A percentile compares a stretch with the other conserved stretches of the same genome.
These are phyloP conservation scores for Marasmius fiardii DNA, from an alignment of 1,284 basidiomycete species.

Conservation along the genomic window DNA sequence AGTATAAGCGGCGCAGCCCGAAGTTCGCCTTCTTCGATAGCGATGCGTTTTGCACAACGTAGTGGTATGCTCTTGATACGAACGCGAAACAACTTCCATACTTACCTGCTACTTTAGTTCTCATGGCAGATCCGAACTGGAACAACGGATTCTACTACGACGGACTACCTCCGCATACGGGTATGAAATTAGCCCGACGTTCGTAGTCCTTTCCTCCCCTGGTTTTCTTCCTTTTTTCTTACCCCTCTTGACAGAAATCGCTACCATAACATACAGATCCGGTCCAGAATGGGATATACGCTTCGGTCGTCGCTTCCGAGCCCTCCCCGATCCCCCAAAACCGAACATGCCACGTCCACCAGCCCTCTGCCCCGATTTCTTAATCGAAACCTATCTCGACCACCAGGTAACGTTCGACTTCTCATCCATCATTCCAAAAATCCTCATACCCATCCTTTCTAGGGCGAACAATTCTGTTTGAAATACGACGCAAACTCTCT, in stretches of 20 bases:
- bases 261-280: conserved; percentile 98
- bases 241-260: conserved; percentile 70
- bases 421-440: conserved; percentile 2
- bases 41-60: conserved; percentile 94
- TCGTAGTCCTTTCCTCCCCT: conserved; percentile 31
- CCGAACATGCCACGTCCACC: conserved; percentile 48
- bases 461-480: conserved; percentile 94
- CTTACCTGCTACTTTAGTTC: conserved; percentile 47
- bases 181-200: conserved; percentile 98
- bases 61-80: conserved; percentile 60
- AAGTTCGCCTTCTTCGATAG: conserved; percentile 88
- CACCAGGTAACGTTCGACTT: conserved; percentile 74
- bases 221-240: not conserved
- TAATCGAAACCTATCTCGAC: conserved; percentile 98
- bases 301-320: conserved; percentile 79
- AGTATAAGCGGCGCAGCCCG: conserved; percentile 94
- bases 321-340: conserved; percentile 30
- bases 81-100: conserved; percentile 9
- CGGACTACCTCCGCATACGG: conserved; percentile 90
- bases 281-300: conserved; percentile 99
- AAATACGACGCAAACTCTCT: conserved; percentile 99
- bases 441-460: conserved; percentile 9
- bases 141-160: conserved; percentile 99
- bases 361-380: conserved; percentile 92
- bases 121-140: conserved; percentile 99